Conservation (phyloP, 78 protist species). For the Dictyostelium intermedium region DNA sequence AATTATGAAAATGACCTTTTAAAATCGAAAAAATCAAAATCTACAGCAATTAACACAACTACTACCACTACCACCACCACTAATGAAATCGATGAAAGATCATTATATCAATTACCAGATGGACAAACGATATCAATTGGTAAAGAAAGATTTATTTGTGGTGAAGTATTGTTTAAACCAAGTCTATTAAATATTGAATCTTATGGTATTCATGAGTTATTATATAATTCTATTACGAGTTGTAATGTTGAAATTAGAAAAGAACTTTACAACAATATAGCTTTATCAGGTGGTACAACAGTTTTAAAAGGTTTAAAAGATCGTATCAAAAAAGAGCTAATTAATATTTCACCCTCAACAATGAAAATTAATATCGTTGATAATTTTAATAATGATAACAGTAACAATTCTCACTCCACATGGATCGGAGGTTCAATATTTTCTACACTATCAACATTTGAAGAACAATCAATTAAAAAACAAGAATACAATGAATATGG, state of each 20-base stretch:
- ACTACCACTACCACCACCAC: not conserved
- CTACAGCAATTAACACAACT: too few species aligned
- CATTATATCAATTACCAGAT: constrained; percentile 82
- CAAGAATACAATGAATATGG: constrained; percentile 81
- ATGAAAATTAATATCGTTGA: constrained; percentile 92
- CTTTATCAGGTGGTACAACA: constrained; percentile 95
- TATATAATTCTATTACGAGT: constrained; percentile 87
- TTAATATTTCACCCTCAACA: constrained; percentile 90
- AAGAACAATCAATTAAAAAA: constrained; percentile 32
- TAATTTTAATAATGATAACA: not conserved
- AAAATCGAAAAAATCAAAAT: too few species aligned
- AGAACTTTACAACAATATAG: constrained; percentile 90
- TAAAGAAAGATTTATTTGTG: constrained; percentile 90
- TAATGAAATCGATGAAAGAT: not conserved
- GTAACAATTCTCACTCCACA: constrained; percentile 56
- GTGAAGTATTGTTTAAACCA: constrained; percentile 95
- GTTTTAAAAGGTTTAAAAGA: constrained; percentile 87
- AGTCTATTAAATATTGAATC: constrained; percentile 88
- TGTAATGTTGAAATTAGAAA: constrained; percentile 92
- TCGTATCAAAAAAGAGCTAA: constrained; percentile 82
- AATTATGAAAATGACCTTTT: constrained; percentile 11
- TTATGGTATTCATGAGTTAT: constrained; percentile 92
- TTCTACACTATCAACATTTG: constrained; percentile 71
- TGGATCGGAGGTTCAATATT: constrained; percentile 98
- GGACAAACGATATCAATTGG: constrained; percentile 93